Percentiles rank a stretch among this genome's conserved stretches.
Evolutionary conservation across 371 early-diverging fungal genomes (phyloP).

Genomic region (Syncephalis fuscata): DNA sequence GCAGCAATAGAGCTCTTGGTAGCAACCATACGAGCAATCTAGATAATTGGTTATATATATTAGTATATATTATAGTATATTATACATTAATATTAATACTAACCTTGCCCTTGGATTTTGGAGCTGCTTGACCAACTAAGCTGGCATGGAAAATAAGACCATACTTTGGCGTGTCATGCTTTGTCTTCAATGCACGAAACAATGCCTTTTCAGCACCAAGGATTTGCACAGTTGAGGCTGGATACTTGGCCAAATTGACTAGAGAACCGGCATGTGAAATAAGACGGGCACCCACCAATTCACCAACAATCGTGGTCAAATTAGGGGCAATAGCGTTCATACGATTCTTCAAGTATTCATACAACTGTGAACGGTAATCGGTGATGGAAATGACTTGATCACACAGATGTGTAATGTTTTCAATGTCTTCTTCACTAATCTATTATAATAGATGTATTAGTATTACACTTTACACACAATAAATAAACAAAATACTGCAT

Average conservation of each 20-base stretch:
- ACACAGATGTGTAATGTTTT: constrained; percentile 88
- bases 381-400: constrained; percentile 81
- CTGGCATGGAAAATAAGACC: constrained; percentile 90
- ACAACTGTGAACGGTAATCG: constrained; percentile 82
- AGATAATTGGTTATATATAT: constrained; percentile 15
- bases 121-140: constrained; percentile 70
- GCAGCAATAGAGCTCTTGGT: constrained; percentile 86
- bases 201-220: constrained; percentile 98
- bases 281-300: constrained; percentile 87
- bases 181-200: constrained; percentile 87
- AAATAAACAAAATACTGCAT: not conserved
- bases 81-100: not conserved
- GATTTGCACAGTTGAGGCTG: constrained; percentile 97
- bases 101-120: constrained; percentile 80
- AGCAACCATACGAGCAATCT: constrained; percentile 65
- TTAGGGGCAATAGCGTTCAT: constrained; percentile 98
- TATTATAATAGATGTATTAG: constrained; percentile 5
- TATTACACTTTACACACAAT: constrained; percentile 7
- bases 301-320: constrained; percentile 92
- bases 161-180: constrained; percentile 93
- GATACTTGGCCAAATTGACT: constrained; percentile 92
- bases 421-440: constrained; percentile 83
- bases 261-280: constrained; percentile 96
- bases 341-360: constrained; percentile 83
- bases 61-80: not conserved